Evolutionary conservation across 2,329 filamentous ascomycete species (phyloP), one percentile per base, ranked within the genome.

Genomic region (Fonsecaea monophora): DNA sequence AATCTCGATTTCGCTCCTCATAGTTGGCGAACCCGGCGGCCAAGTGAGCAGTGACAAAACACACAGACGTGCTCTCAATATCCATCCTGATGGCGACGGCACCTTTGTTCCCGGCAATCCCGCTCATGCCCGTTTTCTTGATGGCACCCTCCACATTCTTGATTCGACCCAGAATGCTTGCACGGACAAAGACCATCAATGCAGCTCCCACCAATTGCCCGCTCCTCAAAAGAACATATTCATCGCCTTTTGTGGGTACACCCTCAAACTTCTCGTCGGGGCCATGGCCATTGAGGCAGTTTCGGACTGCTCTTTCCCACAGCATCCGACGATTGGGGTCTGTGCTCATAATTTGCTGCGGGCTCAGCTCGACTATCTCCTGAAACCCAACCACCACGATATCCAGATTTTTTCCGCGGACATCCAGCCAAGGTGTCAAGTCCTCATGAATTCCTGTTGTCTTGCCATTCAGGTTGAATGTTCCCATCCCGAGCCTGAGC

Each of bases 321-420:
- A 89, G 82, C 70, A 92, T 89, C 71, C 94, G 92, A 62, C 92
- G 87, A 2, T 89, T 88, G 0, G 95, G 95, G 76, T 99, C 94
- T 67, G 94, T 98, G 71, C 96, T 97, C 93, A 99, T 97, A 75
- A 99, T 98, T 75, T 99, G 95, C 77, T 98, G 94, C 15, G 96
- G 95, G 73, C 92, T 97, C 55, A 99, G 82, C 75, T 97, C 92
- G n/a, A 99, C 95, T 69, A 99, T 98, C 78, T 99, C 95, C 76
- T 99, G 95, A 74, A 99, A 98, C 0, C 92, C 95, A 15, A 97
- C 89, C 7, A 91, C 93, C 60, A 96, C 89, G 42, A 99, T 91
- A 66, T 94, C 91, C 5, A 95, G 94, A 68, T 91, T 88, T n/a
- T 83, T 81, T 18, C 78, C 73, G 4, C 87, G 84, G 3, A 85